These are phyloP conservation scores for Venturia asperata DNA, from an alignment of 2,329 filamentous ascomycete genomes.

Conservation along the genomic window DNA sequence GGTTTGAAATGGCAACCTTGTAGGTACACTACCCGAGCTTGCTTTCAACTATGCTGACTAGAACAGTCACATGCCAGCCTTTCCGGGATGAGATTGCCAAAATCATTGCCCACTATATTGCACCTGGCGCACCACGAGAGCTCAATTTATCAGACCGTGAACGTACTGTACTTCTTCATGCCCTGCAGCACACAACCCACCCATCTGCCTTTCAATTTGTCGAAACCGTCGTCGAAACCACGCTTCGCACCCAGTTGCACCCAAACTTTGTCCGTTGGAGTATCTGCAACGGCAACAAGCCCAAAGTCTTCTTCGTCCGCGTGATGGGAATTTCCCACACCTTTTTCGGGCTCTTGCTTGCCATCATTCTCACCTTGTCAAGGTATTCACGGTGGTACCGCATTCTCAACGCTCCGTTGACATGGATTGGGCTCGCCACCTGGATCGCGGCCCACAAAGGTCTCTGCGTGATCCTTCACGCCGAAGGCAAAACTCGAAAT, in stretches of 20 bases:
- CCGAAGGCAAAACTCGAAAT: slow-evolving; percentile 28
- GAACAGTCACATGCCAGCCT: slow-evolving; percentile 34
- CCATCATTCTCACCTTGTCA: slow-evolving; percentile 30
- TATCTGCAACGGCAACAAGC: slow-evolving; percentile 34
- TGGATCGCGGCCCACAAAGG: slow-evolving; percentile 33
- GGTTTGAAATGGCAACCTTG: slow-evolving; percentile 22
- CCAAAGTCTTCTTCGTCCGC: slow-evolving; percentile 30
- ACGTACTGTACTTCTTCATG: slow-evolving; percentile 35
- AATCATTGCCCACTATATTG: slow-evolving; percentile 37
- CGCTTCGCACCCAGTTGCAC: slow-evolving; percentile 34
- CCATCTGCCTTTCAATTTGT: slow-evolving; percentile 39
- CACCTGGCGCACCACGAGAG: slow-evolving; percentile 30
- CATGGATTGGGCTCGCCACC: slow-evolving; percentile 33
- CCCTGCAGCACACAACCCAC: slow-evolving; percentile 39
- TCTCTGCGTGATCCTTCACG: slow-evolving; percentile 34
- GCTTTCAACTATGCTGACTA: slow-evolving; percentile 15
- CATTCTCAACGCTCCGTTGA: slow-evolving; percentile 30
- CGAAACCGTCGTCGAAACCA: slow-evolving; percentile 34
- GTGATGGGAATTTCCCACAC: slow-evolving; percentile 22
- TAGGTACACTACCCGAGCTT: slow-evolving; percentile 16
- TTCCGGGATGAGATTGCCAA: slow-evolving; percentile 36
- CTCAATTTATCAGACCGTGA: slow-evolving; percentile 36
- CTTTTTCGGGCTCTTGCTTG: slow-evolving; percentile 24
- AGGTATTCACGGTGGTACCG: slow-evolving; percentile 20
- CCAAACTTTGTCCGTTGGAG: slow-evolving; percentile 37